These are phyloP conservation scores for Davidsoniella australis DNA, from an alignment of 2,329 filamentous ascomycete genomes.

Conservation along the genomic window DNA sequence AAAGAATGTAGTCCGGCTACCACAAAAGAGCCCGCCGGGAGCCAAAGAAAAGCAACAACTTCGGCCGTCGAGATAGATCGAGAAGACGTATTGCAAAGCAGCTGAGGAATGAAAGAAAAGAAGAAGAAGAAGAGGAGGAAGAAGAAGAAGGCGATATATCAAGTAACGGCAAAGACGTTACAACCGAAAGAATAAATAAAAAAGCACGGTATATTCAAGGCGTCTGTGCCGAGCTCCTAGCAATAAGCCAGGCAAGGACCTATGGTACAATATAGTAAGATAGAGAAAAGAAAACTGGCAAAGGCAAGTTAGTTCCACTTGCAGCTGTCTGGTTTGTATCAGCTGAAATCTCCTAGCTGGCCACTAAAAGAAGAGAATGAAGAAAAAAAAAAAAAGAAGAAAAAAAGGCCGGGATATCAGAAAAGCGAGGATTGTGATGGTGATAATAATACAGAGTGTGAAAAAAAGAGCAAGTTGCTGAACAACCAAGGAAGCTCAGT, in stretches of 20 bases:
- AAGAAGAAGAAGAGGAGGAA: slow-evolving; percentile 2
- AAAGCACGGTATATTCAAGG: too few relatives aligned
- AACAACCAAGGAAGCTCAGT: too few relatives aligned
- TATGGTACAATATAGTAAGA: too few relatives aligned
- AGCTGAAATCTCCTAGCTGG: background rate
- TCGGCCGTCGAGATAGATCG: background rate
- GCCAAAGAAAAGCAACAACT: slow-evolving; percentile 5
- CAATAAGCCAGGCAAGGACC: too few relatives aligned
- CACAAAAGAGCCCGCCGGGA: slow-evolving; percentile 10
- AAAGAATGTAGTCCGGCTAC: slow-evolving; percentile 12
- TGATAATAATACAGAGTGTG: too few relatives aligned
- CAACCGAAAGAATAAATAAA: too few relatives aligned
- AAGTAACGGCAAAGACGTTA: too few relatives aligned
- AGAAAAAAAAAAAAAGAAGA: background rate
- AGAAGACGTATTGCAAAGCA: background rate
- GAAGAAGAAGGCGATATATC: background rate
- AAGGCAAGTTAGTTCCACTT: background rate
- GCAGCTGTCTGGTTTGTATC: too few relatives aligned
- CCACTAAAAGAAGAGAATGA: background rate
- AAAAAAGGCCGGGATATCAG: too few relatives aligned
- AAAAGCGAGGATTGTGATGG: too few relatives aligned
- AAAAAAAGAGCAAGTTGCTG: too few relatives aligned
- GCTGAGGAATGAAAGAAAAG: slow-evolving; percentile 1
- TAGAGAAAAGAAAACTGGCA: background rate
- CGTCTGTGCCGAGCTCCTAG: too few relatives aligned